These are phyloP conservation scores for Alternaria metachromatica DNA, from an alignment of 2,329 filamentous ascomycete genomes.

Conservation along the genomic window DNA sequence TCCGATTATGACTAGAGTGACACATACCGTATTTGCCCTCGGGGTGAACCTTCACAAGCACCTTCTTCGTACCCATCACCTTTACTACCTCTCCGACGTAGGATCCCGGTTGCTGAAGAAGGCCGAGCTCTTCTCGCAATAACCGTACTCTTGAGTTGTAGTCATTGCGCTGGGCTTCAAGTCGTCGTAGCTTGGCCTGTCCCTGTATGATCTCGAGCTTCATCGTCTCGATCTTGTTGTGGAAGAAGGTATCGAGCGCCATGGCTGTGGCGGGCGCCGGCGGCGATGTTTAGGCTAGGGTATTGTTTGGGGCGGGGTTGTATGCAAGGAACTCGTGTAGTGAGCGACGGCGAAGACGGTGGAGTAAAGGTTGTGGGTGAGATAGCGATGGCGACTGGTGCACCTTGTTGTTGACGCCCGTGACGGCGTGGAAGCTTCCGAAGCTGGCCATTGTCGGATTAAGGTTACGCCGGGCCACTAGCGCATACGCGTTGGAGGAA, in stretches of 20 bases:
- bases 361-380: background rate
- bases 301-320: background rate
- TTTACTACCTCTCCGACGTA: constrained; percentile 99
- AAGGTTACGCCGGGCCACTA: constrained; percentile 8
- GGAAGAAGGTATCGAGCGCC: constrained; percentile 99
- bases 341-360: background rate
- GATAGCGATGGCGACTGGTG: constrained; percentile 6
- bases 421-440: constrained; percentile 23
- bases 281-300: constrained; percentile 10
- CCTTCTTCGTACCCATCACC: constrained; percentile 99
- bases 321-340: background rate
- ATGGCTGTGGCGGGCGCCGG: constrained; percentile 65
- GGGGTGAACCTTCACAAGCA: constrained; percentile 97
- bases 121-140: constrained; percentile 90
- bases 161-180: constrained; percentile 98
- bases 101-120: constrained; percentile 95
- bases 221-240: constrained; percentile 99
- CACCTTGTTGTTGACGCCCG: constrained; percentile 4
- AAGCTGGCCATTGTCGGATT: constrained; percentile 15
- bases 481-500: background rate
- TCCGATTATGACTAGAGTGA: background rate
- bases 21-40: constrained; percentile 97
- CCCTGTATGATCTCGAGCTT: constrained; percentile 99
- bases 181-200: constrained; percentile 89
- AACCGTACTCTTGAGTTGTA: constrained; percentile 98